Evolutionary conservation across 176 grass and related monocot genomes (phyloP), one percentile per base, ranked within the genome.

Genomic region (Rhynchospora tenuis): DNA sequence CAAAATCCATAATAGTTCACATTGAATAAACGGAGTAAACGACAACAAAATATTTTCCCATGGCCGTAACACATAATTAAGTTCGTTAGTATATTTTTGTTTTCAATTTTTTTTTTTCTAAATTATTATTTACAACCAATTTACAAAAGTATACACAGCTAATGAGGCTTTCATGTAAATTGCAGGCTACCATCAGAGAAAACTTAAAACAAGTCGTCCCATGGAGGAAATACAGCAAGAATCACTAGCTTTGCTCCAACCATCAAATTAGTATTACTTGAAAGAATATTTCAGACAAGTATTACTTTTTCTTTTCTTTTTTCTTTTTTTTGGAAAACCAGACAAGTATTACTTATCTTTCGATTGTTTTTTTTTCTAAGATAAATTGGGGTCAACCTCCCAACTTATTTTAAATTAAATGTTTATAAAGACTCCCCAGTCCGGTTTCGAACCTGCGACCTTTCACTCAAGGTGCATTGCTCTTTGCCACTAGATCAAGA

Each of bases 201-300:
- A 86, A 86, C 57, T 46, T 97, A 38, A 97, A 90, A 89, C 91
- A 93, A 67, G 83, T 90, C 2, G 66, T 84, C n/a, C 71, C 76
- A n/a, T 90, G 91, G 94, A 90, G 85, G 64, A 91, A 87, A 75
- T 65, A 69, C 5, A 28, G 45, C 20, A 55, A 46, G 33, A 68
- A 20, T 81, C 38, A 56, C 15, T 6, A 74, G 48, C 15, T 16
- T 66, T 19, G 22, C 13, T 43, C 26, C 60, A 44, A 16, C 5
- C 44, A 72, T 75, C 64, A 84, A 15, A 51, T 17, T 31, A 59
- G 23, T 24, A 33, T n/a, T 59, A 72, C 43, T 69, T 16, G 6
- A 64, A 81, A 45, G 33, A 26, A 82, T 61, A 64, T 52, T 31
- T 59, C 42, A 82, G 20, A 45, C 19, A 52, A 46, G 12, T 31